Conservation (phyloP, 2,329 filamentous ascomycete genomes). For the Pyrenochaeta sp. region DNA sequence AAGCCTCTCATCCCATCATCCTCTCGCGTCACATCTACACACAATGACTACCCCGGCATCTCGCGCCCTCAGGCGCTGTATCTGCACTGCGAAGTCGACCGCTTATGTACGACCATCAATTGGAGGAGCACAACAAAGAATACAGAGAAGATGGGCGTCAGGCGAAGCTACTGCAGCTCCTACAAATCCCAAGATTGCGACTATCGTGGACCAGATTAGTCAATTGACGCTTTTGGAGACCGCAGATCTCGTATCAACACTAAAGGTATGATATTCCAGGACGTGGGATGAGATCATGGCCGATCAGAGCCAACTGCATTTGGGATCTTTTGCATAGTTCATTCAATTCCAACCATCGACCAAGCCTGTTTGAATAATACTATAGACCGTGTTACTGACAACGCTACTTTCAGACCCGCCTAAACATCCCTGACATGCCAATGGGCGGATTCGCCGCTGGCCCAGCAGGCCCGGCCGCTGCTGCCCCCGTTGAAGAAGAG, state of each 20-base stretch:
- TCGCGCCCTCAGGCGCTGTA: slow-evolving; percentile 55
- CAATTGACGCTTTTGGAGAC: slow-evolving; percentile 98
- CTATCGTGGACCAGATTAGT: slow-evolving; percentile 98
- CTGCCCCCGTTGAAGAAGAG: slow-evolving; percentile 75
- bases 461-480: slow-evolving; percentile 64
- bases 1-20: slow-evolving; percentile 20
- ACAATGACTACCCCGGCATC: slow-evolving; percentile 57
- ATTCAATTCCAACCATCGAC: neutral
- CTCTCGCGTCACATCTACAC: slow-evolving; percentile 25
- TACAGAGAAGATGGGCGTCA: slow-evolving; percentile 83
- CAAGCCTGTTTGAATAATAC: neutral
- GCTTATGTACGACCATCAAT: slow-evolving; percentile 41
- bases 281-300: neutral
- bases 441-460: slow-evolving; percentile 86
- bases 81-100: slow-evolving; percentile 44
- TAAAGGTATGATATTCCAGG: slow-evolving; percentile 75
- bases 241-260: slow-evolving; percentile 88
- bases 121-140: slow-evolving; percentile 47
- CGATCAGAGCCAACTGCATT: neutral
- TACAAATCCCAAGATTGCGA: slow-evolving; percentile 87
- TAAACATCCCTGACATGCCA: slow-evolving; percentile 98
- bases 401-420: slow-evolving; percentile 70
- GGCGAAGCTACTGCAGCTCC: slow-evolving; percentile 73
- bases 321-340: neutral
- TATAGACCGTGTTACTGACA: slow-evolving; percentile 2